These are phyloP conservation scores for Mortierella sp. DNA, from an alignment of 371 early-diverging fungal genomes.

Conservation along the genomic window DNA sequence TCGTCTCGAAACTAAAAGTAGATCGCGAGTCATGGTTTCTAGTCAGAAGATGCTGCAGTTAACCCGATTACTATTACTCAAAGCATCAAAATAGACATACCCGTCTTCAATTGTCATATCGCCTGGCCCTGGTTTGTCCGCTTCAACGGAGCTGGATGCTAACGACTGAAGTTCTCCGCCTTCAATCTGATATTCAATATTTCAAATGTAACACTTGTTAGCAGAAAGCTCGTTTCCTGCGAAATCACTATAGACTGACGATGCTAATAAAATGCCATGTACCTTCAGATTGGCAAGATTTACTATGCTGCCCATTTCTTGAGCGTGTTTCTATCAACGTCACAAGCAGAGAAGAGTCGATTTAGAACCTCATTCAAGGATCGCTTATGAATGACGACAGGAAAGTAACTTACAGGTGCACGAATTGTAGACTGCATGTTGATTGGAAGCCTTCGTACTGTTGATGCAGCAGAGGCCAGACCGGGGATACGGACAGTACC, in stretches of 20 bases:
- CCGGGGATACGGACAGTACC: constrained; percentile 64
- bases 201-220: neutral
- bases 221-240: no score
- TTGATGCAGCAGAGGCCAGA: constrained; percentile 29
- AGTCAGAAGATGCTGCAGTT: neutral
- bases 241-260: neutral
- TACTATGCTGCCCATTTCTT: constrained; percentile 32
- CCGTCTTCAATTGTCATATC: constrained; percentile 41
- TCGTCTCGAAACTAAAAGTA: constrained; percentile 33
- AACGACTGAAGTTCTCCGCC: constrained; percentile 7
- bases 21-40: neutral
- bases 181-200: constrained; percentile 13
- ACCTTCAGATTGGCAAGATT: constrained; percentile 42
- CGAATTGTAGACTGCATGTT: constrained; percentile 18
- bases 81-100: constrained; percentile 12
- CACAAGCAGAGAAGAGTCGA: neutral
- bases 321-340: constrained; percentile 19
- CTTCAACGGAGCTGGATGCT: neutral
- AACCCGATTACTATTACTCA: neutral
- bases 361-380: neutral
- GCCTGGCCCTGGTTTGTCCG: constrained; percentile 21
- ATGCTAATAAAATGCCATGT: neutral
- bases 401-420: neutral
- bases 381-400: neutral
- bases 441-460: constrained; percentile 32